phyloP scores from a whole-genome alignment of 1,284 basidiomycete genomes.

The Cutaneotrichosporon cyanovorans region DNA sequence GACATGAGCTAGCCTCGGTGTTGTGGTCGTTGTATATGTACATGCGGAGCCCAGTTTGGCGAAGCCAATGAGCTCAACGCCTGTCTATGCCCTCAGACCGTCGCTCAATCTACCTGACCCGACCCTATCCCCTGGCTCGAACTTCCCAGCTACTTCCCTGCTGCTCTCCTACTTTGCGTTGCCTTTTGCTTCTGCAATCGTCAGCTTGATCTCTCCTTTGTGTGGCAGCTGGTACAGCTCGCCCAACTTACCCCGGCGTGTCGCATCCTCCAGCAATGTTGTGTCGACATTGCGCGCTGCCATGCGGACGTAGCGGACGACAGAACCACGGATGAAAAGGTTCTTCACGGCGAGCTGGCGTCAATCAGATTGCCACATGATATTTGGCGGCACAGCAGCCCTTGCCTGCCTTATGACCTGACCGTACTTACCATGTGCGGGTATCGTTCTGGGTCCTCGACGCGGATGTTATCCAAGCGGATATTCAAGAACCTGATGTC shows the following conservation, averaged over 20 bases:
- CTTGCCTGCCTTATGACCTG: no score
- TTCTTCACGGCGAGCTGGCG: conserved; percentile 94
- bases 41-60: no score
- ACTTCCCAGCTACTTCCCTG: no score
- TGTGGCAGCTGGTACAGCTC: background rate
- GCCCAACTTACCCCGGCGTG: conserved; percentile 67
- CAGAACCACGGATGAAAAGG: conserved; percentile 96
- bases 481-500: conserved; percentile 84
- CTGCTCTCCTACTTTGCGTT: conserved; percentile 6
- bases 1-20: no score
- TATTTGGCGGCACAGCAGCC: background rate
- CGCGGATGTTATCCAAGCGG: conserved; percentile 86
- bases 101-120: no score
- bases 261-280: conserved; percentile 92
- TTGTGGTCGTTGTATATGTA: no score
- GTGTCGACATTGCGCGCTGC: conserved; percentile 91
- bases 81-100: no score
- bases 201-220: background rate
- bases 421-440: conserved; percentile 89
- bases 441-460: conserved; percentile 84
- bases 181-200: conserved; percentile 4
- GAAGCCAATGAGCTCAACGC: no score
- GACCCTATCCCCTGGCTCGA: no score
- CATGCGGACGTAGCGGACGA: conserved; percentile 93
- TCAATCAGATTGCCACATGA: no score